Evolutionary conservation across 306 rosid genomes (phyloP).

Genomic region (Aeschynomene evenia): DNA sequence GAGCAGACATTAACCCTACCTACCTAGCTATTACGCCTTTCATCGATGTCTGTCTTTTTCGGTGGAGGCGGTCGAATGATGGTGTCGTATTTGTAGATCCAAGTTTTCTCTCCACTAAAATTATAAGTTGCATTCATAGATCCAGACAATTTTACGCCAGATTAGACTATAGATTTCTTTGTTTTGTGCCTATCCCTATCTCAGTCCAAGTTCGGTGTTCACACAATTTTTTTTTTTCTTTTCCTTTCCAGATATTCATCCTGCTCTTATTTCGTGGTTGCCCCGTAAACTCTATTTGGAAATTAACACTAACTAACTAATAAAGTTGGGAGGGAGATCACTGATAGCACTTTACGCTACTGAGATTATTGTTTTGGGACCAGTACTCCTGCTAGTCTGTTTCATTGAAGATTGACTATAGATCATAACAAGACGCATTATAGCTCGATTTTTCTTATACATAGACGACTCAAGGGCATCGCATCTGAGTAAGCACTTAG

Average conservation of each 20-base stretch:
- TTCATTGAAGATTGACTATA: not conserved
- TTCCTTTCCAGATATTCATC: not conserved
- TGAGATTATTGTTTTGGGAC: conserved; percentile 19
- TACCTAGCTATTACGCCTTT: not conserved
- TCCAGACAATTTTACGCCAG: not conserved
- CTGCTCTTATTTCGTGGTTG: not conserved
- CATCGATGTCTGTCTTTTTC: not conserved
- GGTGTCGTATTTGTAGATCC: not conserved
- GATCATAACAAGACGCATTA: not conserved
- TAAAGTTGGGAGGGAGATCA: not conserved
- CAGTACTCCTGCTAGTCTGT: too few relatives aligned
- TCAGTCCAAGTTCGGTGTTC: not conserved
- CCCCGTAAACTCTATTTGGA: not conserved
- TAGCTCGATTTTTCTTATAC: not conserved
- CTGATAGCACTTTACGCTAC: not conserved
- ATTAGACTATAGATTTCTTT: not conserved
- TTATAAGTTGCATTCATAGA: not conserved
- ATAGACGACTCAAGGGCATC: not conserved
- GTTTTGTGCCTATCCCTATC: not conserved
- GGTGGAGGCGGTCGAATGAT: not conserved
- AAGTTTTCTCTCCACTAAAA: not conserved
- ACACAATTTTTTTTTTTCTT: not conserved
- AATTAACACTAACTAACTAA: not conserved
- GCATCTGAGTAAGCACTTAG: not conserved
- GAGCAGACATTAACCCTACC: not conserved